A percentile compares a stretch with the other conserved stretches of the same genome.
phyloP scores from a whole-genome alignment of 345 rosid species.

The Euphorbia pulcherrima region DNA sequence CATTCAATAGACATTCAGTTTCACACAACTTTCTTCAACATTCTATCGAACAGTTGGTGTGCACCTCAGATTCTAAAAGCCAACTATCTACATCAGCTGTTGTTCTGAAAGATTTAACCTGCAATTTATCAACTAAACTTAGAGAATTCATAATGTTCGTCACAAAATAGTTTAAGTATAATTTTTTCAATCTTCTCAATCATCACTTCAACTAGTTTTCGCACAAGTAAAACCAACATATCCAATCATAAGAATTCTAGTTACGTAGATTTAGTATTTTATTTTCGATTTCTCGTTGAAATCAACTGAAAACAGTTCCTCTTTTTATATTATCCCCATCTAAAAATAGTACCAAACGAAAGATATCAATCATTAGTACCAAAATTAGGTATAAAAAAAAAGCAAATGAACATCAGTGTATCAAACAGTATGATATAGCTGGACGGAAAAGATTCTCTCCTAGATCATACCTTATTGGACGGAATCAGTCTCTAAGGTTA shows the following conservation, averaged over 20 bases:
- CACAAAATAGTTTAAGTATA: background rate
- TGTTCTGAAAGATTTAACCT: slow-evolving; percentile 60
- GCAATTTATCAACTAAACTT: slow-evolving; percentile 8
- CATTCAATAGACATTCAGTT: too few species aligned
- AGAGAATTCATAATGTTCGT: background rate
- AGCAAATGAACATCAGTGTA: too few species aligned
- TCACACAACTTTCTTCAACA: too few species aligned
- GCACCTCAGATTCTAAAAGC: too few species aligned
- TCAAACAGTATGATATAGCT: background rate
- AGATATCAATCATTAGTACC: too few species aligned
- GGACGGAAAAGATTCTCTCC: background rate
- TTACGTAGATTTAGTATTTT: too few species aligned
- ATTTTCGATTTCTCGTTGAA: too few species aligned
- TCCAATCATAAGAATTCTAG: background rate
- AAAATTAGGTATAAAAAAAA: too few species aligned
- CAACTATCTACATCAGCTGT: slow-evolving; percentile 56
- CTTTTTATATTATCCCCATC: too few species aligned
- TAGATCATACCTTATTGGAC: slow-evolving; percentile 40
- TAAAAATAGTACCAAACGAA: too few species aligned
- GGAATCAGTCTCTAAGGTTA: slow-evolving; percentile 71
- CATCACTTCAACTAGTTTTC: background rate
- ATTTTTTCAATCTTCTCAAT: background rate
- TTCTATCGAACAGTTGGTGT: too few species aligned
- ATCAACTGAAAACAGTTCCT: too few species aligned
- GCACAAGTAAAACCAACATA: background rate